A percentile compares a stretch with the other conserved stretches of the same genome.
Evolutionary conservation across 1,139 yeast genomes (phyloP).

Genomic region (Saccharomyces hybrid): DNA sequence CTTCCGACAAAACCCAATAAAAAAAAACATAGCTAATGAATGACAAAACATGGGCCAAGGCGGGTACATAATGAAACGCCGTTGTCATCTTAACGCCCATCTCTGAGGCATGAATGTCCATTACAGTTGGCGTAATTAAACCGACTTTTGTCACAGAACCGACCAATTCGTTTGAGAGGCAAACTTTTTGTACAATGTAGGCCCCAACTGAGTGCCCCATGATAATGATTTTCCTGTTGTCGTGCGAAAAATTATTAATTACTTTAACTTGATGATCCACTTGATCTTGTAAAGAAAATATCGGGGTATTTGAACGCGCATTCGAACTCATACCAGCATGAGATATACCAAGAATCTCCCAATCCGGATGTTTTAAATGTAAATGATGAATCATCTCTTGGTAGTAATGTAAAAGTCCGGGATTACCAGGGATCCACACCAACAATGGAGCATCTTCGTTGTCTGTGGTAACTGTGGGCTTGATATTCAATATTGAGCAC

Average conservation of each 20-base stretch:
- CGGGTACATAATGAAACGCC: slow-evolving; percentile 17
- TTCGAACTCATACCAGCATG: slow-evolving; percentile 33
- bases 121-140: slow-evolving; percentile 53
- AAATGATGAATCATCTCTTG: slow-evolving; percentile 41
- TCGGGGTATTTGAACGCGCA: slow-evolving; percentile 21
- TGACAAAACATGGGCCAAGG: neutral
- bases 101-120: slow-evolving; percentile 45
- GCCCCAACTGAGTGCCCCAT: slow-evolving; percentile 59
- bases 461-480: neutral
- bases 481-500: slow-evolving; percentile 6
- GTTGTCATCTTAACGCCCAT: slow-evolving; percentile 40
- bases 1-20: slow-evolving; percentile 17
- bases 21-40: slow-evolving; percentile 11
- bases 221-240: slow-evolving; percentile 36
- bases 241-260: slow-evolving; percentile 30
- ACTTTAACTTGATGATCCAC: slow-evolving; percentile 42
- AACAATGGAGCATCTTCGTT: slow-evolving; percentile 30
- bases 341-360: slow-evolving; percentile 45
- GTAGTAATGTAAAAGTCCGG: slow-evolving; percentile 55
- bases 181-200: slow-evolving; percentile 45
- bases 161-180: slow-evolving; percentile 14
- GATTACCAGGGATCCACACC: slow-evolving; percentile 59
- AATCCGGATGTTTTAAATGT: slow-evolving; percentile 38
- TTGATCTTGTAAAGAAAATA: slow-evolving; percentile 43
- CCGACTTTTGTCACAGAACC: slow-evolving; percentile 34